Percentiles rank a stretch among this genome's conserved stretches.
Conservation (phyloP, 1,139 yeast genomes). For the Lodderomyces elongisporus region DNA sequence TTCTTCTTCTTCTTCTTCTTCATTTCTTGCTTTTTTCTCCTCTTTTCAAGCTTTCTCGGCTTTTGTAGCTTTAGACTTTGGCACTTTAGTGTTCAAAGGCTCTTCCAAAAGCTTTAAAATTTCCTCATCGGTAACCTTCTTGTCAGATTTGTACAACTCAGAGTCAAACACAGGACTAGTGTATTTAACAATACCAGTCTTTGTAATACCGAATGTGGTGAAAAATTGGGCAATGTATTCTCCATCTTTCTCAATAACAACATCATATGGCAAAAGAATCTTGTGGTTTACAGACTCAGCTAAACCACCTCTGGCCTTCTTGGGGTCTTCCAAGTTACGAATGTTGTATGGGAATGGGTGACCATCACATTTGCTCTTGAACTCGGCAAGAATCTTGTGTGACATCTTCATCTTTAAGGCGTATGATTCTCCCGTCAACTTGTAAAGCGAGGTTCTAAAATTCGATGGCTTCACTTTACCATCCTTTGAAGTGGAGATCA, state of each 20-base stretch:
- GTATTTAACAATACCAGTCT: conserved; percentile 65
- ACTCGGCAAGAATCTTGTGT: conserved; percentile 61
- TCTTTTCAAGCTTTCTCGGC: not conserved
- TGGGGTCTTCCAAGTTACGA: conserved; percentile 62
- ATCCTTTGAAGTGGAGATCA: conserved; percentile 60
- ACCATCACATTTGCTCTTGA: conserved; percentile 59
- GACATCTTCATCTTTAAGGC: conserved; percentile 71
- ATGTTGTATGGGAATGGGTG: conserved; percentile 65
- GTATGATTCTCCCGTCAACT: conserved; percentile 66
- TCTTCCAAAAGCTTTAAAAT: conserved; percentile 47
- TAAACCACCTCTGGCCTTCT: conserved; percentile 71
- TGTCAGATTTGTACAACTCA: conserved; percentile 50
- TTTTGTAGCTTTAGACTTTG: conserved; percentile 35
- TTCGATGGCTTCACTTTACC: conserved; percentile 66
- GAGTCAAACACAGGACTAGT: conserved; percentile 56
- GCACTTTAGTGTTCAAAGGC: conserved; percentile 43
- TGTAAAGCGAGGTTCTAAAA: conserved; percentile 65
- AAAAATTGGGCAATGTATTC: conserved; percentile 68
- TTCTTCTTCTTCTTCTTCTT: too few relatives aligned
- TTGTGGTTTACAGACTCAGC: conserved; percentile 70
- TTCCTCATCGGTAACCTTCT: conserved; percentile 24
- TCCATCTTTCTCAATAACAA: conserved; percentile 65
- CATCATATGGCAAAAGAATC: conserved; percentile 65
- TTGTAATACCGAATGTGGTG: conserved; percentile 73
- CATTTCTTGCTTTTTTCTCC: not conserved